Evolutionary conservation across 805 yeast genomes (phyloP).

Genomic region (Monosporozyma solicola): DNA sequence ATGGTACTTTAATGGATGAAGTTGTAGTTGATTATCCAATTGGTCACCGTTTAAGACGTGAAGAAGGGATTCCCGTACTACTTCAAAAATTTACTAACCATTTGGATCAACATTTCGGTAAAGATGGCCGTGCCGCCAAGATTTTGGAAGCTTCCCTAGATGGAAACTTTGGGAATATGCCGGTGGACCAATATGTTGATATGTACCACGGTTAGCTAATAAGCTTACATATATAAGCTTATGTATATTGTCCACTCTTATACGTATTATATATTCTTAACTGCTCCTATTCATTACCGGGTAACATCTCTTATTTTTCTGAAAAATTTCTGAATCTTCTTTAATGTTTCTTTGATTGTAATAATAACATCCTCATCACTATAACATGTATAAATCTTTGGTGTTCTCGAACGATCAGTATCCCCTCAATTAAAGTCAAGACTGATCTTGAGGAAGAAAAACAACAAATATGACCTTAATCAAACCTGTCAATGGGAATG

Average conservation of each 20-base stretch:
- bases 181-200: constrained; percentile 42
- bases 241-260: not conserved
- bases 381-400: not conserved
- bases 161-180: constrained; percentile 32
- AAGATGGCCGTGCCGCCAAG: constrained; percentile 10
- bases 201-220: constrained; percentile 19
- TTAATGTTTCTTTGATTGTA: not conserved
- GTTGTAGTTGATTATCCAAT: constrained; percentile 48
- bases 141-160: constrained; percentile 8
- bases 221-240: not conserved
- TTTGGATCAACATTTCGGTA: constrained; percentile 36
- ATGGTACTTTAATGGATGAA: constrained; percentile 45
- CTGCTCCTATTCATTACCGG: not conserved
- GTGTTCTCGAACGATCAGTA: not conserved
- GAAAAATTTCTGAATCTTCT: not conserved
- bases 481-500: not conserved
- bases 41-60: constrained; percentile 50
- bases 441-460: not conserved
- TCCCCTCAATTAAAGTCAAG: not conserved
- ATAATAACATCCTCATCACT: not conserved
- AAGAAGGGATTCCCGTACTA: constrained; percentile 50
- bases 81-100: constrained; percentile 44
- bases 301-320: not conserved
- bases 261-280: not conserved
- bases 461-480: not conserved